Evolutionary conservation across 169 alveolate genomes (phyloP).

Genomic region (Pseudocohnilembus persalinus): DNA sequence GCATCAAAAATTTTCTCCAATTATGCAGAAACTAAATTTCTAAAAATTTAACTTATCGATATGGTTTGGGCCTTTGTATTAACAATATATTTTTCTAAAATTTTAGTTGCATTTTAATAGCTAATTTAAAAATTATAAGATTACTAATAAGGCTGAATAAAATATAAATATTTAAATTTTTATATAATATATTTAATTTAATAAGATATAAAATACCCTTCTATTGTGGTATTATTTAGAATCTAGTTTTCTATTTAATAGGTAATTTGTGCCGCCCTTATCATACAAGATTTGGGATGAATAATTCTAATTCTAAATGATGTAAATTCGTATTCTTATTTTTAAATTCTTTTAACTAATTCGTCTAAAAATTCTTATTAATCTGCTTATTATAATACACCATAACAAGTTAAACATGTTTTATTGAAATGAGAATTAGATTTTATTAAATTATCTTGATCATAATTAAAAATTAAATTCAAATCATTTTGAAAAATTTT

Average conservation of each 20-base stretch:
- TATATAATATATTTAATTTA: no score
- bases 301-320: constrained; percentile 51
- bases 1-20: no score
- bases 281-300: constrained; percentile 10
- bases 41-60: no score
- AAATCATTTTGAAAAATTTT: constrained; percentile 1
- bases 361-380: background rate
- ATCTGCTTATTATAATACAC: constrained; percentile 49
- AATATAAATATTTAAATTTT: no score
- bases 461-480: constrained; percentile 18
- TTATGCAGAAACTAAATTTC: no score
- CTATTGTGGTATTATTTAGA: no score
- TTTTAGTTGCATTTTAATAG: no score
- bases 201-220: no score
- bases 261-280: constrained; percentile 13
- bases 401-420: constrained; percentile 51
- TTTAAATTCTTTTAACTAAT: constrained; percentile 7
- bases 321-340: constrained; percentile 36
- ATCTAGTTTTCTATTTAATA: constrained; percentile 16
- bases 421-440: constrained; percentile 12
- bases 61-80: no score
- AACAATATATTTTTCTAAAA: no score
- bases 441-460: constrained; percentile 12
- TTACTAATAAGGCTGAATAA: no score
- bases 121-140: no score